phyloP scores from a whole-genome alignment of 306 rosid genomes.

The Vachellia pachyceras region DNA sequence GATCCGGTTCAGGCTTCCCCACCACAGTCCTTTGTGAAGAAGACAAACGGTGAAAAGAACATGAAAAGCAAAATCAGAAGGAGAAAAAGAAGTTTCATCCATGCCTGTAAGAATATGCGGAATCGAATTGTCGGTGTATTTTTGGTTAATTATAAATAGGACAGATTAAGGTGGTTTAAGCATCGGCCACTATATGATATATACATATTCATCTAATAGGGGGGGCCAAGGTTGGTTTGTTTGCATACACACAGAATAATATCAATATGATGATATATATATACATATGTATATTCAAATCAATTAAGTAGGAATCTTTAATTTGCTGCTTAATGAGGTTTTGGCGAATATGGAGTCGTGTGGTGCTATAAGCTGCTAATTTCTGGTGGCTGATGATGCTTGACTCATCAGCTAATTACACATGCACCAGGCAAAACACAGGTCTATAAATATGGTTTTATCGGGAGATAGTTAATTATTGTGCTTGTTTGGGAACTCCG shows the following conservation, averaged over 20 bases:
- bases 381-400: neutral
- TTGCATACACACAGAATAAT: neutral
- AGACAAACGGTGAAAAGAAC: neutral
- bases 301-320: neutral
- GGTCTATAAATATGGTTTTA: neutral
- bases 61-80: too few species aligned
- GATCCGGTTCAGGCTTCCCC: conserved; percentile 72
- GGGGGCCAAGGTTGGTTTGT: neutral
- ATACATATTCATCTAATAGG: conserved; percentile 6
- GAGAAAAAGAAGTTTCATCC: neutral
- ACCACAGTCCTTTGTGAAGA: conserved; percentile 38
- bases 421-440: neutral
- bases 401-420: conserved; percentile 19
- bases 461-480: too few species aligned
- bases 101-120: conserved; percentile 26
- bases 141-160: conserved; percentile 17
- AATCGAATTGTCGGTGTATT: conserved; percentile 25
- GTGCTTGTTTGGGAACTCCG: too few species aligned
- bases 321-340: neutral
- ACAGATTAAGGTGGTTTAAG: conserved; percentile 7
- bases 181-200: neutral
- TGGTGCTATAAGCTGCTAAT: neutral
- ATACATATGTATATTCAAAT: neutral
- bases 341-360: neutral
- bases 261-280: neutral